phyloP scores from a whole-genome alignment of 129 eudicot genomes.

The Mikania micrantha region DNA sequence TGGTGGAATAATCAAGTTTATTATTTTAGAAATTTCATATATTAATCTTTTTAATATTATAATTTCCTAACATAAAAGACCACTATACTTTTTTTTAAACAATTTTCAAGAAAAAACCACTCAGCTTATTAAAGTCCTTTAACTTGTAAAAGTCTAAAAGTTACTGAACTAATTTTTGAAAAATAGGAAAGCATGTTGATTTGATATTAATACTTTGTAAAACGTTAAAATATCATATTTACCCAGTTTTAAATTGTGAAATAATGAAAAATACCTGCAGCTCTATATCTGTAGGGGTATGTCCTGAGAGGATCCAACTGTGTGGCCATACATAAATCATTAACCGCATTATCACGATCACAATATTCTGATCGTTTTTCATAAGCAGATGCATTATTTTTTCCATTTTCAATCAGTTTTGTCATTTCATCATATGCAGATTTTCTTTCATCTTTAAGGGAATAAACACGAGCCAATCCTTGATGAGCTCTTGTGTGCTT shows the following conservation, averaged over 20 bases:
- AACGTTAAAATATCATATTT: neutral
- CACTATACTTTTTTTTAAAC: too few relatives aligned
- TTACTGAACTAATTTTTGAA: too few relatives aligned
- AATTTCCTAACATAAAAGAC: neutral
- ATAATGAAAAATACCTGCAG: slow-evolving; percentile 56
- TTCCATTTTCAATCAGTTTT: slow-evolving; percentile 69
- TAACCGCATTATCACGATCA: slow-evolving; percentile 70
- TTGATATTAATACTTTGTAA: too few relatives aligned
- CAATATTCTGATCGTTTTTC: slow-evolving; percentile 83
- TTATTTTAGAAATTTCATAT: slow-evolving; percentile 1
- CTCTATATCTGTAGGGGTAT: slow-evolving; percentile 83
- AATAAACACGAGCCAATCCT: slow-evolving; percentile 80
- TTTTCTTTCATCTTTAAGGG: slow-evolving; percentile 53
- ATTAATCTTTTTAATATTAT: neutral
- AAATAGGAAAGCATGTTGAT: too few relatives aligned
- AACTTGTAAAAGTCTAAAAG: too few relatives aligned
- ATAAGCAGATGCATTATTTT: slow-evolving; percentile 76
- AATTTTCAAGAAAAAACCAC: too few relatives aligned
- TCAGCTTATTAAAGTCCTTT: too few relatives aligned
- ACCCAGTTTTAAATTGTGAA: neutral
- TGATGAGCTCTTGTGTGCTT: slow-evolving; percentile 96
- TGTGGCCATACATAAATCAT: slow-evolving; percentile 63
- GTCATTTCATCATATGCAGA: slow-evolving; percentile 89
- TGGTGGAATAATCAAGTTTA: slow-evolving; percentile 12
- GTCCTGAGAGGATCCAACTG: slow-evolving; percentile 81